Evolutionary conservation across 1,139 yeast species (phyloP), one percentile per base, ranked within the genome.

Genomic region (Torulaspora pretoriensis): DNA sequence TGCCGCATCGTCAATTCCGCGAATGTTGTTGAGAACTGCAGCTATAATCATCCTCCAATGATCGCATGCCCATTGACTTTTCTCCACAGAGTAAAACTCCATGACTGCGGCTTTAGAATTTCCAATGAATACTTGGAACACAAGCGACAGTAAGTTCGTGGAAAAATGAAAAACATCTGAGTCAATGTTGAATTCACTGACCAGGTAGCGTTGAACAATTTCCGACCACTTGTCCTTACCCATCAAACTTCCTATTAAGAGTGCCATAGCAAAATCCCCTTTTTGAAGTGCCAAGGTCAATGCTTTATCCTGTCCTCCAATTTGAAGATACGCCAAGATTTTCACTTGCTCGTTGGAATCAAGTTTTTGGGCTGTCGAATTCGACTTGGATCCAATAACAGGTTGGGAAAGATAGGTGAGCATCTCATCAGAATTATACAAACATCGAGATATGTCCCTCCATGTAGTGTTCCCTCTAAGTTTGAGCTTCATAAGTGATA

Each of bases 221-320:
- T 72, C 70, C 6, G 78, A 68, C 76, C 88, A 83, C 39, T 73
- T 71, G 3, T 78, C 81, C 12, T 77, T 75, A 1, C 94, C 83
- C 27, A 79, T 67, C 12, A 86, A 67, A 48, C 83, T 76, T 1
- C 95, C 82, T 46, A 90, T 69, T 32, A 88, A 65, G 45, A 90
- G 64, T 0, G 96, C 85, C 61, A 89, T 72, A 0, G 95, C 80
- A 85, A 89, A 89, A 51, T 87, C 86, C 10, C 80, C 77, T 47
- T 77, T 75, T 2, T 76, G 72, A 26, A 88, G 63, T 1, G 94
- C 79, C 46, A 72, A 69, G 24, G 76, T 72, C 43, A 89, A 67
- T 0, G 96, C 97, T 3, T 73, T 75, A 16, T 77, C 80, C 19
- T 80, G 75, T 46, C 81, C 73, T 1, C 97, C 97, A 1, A 68